phyloP scores from a whole-genome alignment of 768 basidiomycete species.

The Auricularia cornea region DNA sequence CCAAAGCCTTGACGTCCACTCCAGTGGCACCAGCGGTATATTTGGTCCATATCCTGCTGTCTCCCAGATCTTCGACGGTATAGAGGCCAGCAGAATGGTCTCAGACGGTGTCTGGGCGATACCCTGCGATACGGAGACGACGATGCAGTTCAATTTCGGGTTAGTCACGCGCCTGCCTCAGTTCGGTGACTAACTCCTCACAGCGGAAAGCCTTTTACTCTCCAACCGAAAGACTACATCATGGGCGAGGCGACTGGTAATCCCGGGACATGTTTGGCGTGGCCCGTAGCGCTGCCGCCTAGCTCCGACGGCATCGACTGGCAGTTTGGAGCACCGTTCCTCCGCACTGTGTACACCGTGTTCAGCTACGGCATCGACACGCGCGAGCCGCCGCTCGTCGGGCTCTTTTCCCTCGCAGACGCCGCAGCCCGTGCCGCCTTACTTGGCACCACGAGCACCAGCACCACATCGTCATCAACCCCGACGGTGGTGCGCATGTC shows the following conservation, averaged over 20 bases:
- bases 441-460: neutral
- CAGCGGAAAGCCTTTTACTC: slow-evolving; percentile 38
- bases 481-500: neutral
- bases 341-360: slow-evolving; percentile 70
- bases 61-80: slow-evolving; percentile 45
- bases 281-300: slow-evolving; percentile 62
- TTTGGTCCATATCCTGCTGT: slow-evolving; percentile 78
- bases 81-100: slow-evolving; percentile 61
- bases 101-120: slow-evolving; percentile 63
- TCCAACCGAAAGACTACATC: slow-evolving; percentile 70
- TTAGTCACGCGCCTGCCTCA: slow-evolving; percentile 20
- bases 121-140: slow-evolving; percentile 54
- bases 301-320: slow-evolving; percentile 72
- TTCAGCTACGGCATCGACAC: slow-evolving; percentile 72
- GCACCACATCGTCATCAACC: neutral
- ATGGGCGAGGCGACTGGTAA: slow-evolving; percentile 60
- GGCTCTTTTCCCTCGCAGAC: slow-evolving; percentile 50
- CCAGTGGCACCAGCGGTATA: slow-evolving; percentile 60
- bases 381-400: slow-evolving; percentile 69
- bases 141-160: slow-evolving; percentile 66
- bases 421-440: slow-evolving; percentile 24
- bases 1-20: neutral
- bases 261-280: slow-evolving; percentile 61
- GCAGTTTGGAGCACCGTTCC: slow-evolving; percentile 69
- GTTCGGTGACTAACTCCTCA: neutral